Base-by-base conservation (phyloP, 106 monocot genomes). In the Platanthera guangdongensis region DNA sequence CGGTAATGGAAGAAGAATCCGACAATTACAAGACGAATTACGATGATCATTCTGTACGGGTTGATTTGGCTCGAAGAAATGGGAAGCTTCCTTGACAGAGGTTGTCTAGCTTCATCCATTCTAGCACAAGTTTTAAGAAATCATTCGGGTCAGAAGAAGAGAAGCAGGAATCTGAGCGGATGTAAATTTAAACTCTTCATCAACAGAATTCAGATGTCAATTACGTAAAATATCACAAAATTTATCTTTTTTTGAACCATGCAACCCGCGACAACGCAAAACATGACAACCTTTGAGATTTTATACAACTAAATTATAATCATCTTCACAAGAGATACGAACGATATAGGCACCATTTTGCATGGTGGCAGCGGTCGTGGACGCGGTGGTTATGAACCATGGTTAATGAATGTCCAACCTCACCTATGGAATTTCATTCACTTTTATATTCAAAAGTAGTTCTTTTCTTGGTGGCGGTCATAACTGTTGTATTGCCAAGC, bases 91-190 rank as follows among this genome's bases (percentile, higher is more conserved):
- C 92, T 93, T 32, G 92, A 93, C 59, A 93, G 77, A 50, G 92
- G 92, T 72, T 93, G 92, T 74, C 92, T 90, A 59, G 87, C 92
- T 88, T 93, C 92, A 83, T 93, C 92, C 92, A 88, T 93, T 71
- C 92, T 93, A 76, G 30, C 70, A 47, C 47, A 32, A 0, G 65
- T 19, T 9, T 65, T 65, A 65, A 65, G 65, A 32, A 65, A 12
- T 65, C 11, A 32, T 30, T 65, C 3, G 11, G 12, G 32, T 30
- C 10, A 7, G 9, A 65, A 32, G 32, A 32, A 65, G 30, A 65
- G 32, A 12, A 65, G 8, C 6, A 21, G 25, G 8, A 32, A 10
- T 28, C 11, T 51, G 21, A 72, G 51, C 50, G n/a, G 21, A 72
- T 46, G 47, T 47, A 15, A 48, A 48, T 48, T 70, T 70, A 70